These are phyloP conservation scores for Cryptosporidium canis DNA, from an alignment of 169 alveolate genomes.

Conservation along the genomic window DNA sequence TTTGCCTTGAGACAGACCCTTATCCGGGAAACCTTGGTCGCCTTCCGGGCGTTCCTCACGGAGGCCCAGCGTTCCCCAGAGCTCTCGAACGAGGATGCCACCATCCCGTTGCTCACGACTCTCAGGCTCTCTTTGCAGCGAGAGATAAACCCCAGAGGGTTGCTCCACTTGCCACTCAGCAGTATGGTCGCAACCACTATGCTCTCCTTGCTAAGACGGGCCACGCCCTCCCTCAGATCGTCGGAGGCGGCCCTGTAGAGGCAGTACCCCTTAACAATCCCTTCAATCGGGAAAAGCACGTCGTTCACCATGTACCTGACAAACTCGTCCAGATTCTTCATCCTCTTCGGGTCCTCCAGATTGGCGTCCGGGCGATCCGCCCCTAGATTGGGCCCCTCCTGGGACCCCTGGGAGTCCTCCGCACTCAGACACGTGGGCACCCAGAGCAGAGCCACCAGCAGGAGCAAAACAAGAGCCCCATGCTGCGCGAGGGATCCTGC, in stretches of 20 bases:
- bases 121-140: conserved; percentile 24
- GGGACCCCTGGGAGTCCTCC: not conserved
- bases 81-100: not conserved
- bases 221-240: not conserved
- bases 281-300: conserved; percentile 38
- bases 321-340: conserved; percentile 9
- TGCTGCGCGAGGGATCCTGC: not conserved
- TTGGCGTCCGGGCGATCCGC: not conserved
- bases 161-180: conserved; percentile 48
- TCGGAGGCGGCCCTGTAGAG: conserved; percentile 26
- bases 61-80: not conserved
- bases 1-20: conserved; percentile 18
- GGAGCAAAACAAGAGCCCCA: not conserved
- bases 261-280: conserved; percentile 47
- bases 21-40: not conserved
- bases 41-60: not conserved
- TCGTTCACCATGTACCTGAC: conserved; percentile 36
- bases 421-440: not conserved
- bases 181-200: conserved; percentile 10
- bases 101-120: conserved; percentile 9
- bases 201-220: conserved; percentile 4
- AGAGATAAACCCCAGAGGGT: conserved; percentile 14
- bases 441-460: not conserved
- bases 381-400: not conserved
- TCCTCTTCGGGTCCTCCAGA: not conserved